Percentiles rank a stretch among this genome's conserved stretches.
phyloP scores from a whole-genome alignment of 805 yeast genomes.

The Wickerhamia fluorescens region DNA sequence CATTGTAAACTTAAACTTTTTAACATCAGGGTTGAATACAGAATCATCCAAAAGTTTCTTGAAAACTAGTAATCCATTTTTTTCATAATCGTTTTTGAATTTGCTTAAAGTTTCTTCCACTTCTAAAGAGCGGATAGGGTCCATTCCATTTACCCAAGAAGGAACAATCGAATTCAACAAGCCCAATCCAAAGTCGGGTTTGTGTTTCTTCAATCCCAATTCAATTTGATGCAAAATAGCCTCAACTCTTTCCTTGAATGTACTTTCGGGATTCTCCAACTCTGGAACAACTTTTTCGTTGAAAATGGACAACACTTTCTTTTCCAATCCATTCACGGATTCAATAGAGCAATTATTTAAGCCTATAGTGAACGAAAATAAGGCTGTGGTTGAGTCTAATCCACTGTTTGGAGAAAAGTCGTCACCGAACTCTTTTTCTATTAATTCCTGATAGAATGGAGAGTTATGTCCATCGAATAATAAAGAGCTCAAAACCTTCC shows the following conservation, averaged over 20 bases:
- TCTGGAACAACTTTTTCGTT: slow-evolving; percentile 30
- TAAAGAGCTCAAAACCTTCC: slow-evolving; percentile 64
- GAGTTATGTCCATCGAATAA: slow-evolving; percentile 89
- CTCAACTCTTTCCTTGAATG: slow-evolving; percentile 46
- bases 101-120: slow-evolving; percentile 52
- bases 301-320: slow-evolving; percentile 42
- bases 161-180: slow-evolving; percentile 70
- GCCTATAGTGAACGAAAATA: slow-evolving; percentile 77
- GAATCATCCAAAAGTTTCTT: slow-evolving; percentile 49
- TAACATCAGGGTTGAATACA: slow-evolving; percentile 37
- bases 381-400: slow-evolving; percentile 71
- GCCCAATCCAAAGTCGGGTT: slow-evolving; percentile 82
- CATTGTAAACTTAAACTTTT: slow-evolving; percentile 71
- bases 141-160: slow-evolving; percentile 77
- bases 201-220: slow-evolving; percentile 74
- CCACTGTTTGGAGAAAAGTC: slow-evolving; percentile 89
- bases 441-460: slow-evolving; percentile 77
- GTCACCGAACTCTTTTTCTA: slow-evolving; percentile 78
- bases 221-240: slow-evolving; percentile 89
- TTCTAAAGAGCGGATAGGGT: slow-evolving; percentile 62
- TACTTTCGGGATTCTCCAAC: slow-evolving; percentile 14
- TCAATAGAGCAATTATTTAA: slow-evolving; percentile 61
- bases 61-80: slow-evolving; percentile 48
- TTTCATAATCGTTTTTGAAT: slow-evolving; percentile 56
- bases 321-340: slow-evolving; percentile 41